These are phyloP conservation scores for Aspergillus novoparasiticus DNA, from an alignment of 2,329 filamentous ascomycete species.

Conservation along the genomic window DNA sequence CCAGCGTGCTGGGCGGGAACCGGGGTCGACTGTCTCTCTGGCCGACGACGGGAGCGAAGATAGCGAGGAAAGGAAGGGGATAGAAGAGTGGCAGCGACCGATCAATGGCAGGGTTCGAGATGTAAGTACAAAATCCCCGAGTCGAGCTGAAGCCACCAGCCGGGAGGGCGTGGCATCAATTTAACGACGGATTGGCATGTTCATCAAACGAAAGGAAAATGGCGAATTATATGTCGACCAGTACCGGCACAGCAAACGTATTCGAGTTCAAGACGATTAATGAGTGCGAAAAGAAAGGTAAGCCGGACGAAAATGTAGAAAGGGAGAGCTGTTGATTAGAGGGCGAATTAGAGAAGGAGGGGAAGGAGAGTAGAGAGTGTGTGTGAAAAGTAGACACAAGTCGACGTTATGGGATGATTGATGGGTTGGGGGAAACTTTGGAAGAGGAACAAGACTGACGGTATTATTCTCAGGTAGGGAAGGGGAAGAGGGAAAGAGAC, in stretches of 20 bases:
- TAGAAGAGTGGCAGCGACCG: conserved; percentile 8
- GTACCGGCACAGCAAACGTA: not conserved
- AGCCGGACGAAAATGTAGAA: not conserved
- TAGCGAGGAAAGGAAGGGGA: conserved; percentile 14
- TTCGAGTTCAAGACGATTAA: not conserved
- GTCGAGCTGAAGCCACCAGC: conserved; percentile 25
- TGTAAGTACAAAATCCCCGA: conserved; percentile 13
- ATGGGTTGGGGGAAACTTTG: not conserved
- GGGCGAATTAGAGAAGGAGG: conserved; percentile 8
- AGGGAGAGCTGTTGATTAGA: conserved; percentile 7
- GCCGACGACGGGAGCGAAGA: conserved; percentile 10
- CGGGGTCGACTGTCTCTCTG: conserved; percentile 5
- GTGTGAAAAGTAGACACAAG: not conserved
- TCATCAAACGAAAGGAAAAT: conserved; percentile 15
- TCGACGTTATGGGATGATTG: conserved; percentile 5
- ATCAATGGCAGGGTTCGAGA: conserved; percentile 10
- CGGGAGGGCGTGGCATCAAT: conserved; percentile 26
- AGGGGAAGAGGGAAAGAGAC: not conserved
- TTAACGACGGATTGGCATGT: conserved; percentile 30
- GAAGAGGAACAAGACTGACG: not conserved
- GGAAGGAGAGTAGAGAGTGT: conserved; percentile 1
- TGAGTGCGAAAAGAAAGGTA: conserved; percentile 9
- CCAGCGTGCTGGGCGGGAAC: conserved; percentile 6
- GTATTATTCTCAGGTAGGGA: not conserved
- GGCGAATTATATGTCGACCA: conserved; percentile 1